Evolutionary conservation across 129 eudicot genomes (phyloP).

Genomic region (Oenanthe sinensis): DNA sequence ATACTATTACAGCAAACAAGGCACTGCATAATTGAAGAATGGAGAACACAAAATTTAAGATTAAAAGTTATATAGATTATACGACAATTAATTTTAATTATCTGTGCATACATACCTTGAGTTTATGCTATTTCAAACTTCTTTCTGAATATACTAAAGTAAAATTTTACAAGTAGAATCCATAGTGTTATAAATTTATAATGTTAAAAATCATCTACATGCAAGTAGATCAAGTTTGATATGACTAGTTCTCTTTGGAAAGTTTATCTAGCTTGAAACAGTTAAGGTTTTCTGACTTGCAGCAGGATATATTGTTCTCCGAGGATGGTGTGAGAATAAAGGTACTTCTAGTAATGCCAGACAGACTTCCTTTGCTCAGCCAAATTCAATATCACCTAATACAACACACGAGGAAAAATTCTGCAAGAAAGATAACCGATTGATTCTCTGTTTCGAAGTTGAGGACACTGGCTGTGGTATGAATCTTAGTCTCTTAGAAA

Average conservation of each 20-base stretch:
- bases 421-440: slow-evolving; percentile 45
- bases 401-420: slow-evolving; percentile 26
- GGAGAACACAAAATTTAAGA: neutral
- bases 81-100: neutral
- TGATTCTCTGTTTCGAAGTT: slow-evolving; percentile 84
- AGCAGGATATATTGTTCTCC: slow-evolving; percentile 76
- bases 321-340: slow-evolving; percentile 84
- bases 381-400: slow-evolving; percentile 30
- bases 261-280: neutral
- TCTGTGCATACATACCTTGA: neutral
- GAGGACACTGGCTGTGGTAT: slow-evolving; percentile 93
- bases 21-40: neutral
- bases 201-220: neutral
- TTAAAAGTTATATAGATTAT: no score
- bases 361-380: slow-evolving; percentile 25
- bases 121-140: neutral
- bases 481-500: slow-evolving; percentile 12
- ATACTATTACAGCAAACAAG: neutral
- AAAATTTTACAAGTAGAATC: neutral
- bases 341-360: slow-evolving; percentile 22
- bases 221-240: neutral
- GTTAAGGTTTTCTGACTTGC: slow-evolving; percentile 21
- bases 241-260: neutral
- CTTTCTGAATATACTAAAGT: neutral
- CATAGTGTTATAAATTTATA: neutral